A percentile compares a stretch with the other conserved stretches of the same genome.
Conservation (phyloP, 2,329 filamentous ascomycete genomes). For the Phyllosticta citribraziliensis region DNA sequence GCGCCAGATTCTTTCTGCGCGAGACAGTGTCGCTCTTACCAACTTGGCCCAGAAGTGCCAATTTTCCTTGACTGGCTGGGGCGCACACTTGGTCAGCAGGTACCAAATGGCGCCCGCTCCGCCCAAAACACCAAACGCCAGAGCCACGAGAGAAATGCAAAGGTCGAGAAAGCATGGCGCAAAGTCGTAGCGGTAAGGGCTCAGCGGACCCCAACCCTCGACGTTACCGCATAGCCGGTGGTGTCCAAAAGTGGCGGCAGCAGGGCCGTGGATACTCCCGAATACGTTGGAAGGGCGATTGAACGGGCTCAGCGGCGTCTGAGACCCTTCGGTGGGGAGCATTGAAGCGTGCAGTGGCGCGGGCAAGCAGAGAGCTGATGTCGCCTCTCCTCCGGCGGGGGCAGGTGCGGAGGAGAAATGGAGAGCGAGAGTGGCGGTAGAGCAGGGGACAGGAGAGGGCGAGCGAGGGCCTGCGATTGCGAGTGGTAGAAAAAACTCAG, state of each 20-base stretch:
- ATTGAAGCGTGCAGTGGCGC: constrained; percentile 18
- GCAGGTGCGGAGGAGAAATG: background rate
- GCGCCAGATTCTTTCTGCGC: background rate
- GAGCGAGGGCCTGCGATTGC: background rate
- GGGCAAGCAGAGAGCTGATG: background rate
- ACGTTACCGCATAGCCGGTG: constrained; percentile 78
- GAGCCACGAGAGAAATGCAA: constrained; percentile 67
- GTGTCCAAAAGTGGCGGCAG: constrained; percentile 24
- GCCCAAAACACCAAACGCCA: constrained; percentile 62
- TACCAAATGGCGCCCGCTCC: constrained; percentile 73
- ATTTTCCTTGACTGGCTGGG: constrained; percentile 63
- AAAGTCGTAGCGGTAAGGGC: constrained; percentile 79
- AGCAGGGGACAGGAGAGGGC: background rate
- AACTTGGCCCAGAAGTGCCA: constrained; percentile 92
- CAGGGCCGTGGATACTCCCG: constrained; percentile 46
- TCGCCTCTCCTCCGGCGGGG: background rate
- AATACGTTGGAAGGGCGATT: constrained; percentile 15
- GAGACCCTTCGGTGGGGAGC: constrained; percentile 19
- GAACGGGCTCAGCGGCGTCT: constrained; percentile 24
- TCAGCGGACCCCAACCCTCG: constrained; percentile 94
- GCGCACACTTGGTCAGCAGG: constrained; percentile 59
- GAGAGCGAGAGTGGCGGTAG: background rate
- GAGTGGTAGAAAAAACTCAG: background rate
- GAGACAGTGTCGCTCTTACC: constrained; percentile 42
- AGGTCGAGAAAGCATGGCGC: constrained; percentile 96